Percentiles rank a stretch among this genome's conserved stretches.
Evolutionary conservation across 805 yeast species (phyloP).

Genomic region (Cyberlindnera xishuangbannaensis): DNA sequence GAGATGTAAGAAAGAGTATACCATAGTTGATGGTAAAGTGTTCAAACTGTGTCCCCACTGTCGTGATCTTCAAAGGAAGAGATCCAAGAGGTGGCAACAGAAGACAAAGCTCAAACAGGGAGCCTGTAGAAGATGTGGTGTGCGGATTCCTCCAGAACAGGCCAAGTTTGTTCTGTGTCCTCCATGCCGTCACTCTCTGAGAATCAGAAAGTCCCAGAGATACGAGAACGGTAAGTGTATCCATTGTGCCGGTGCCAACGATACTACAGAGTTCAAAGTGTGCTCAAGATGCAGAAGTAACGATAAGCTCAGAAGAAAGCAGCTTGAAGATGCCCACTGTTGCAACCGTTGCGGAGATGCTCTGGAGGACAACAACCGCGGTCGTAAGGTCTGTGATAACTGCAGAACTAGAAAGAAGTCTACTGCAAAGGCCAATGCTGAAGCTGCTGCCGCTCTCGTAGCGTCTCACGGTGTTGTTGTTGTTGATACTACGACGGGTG

Average conservation of each 20-base stretch:
- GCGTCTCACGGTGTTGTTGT: background rate
- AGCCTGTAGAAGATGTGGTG: constrained; percentile 62
- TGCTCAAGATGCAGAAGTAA: constrained; percentile 59
- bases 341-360: constrained; percentile 59
- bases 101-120: constrained; percentile 55
- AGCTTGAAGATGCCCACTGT: constrained; percentile 50
- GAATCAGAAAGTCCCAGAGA: constrained; percentile 51
- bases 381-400: constrained; percentile 47
- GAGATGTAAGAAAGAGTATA: constrained; percentile 55
- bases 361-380: constrained; percentile 39
- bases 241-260: constrained; percentile 59
- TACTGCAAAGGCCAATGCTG: constrained; percentile 8
- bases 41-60: constrained; percentile 61
- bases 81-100: constrained; percentile 61
- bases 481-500: background rate
- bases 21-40: constrained; percentile 34
- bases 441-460: constrained; percentile 8
- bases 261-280: constrained; percentile 48
- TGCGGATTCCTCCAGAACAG: constrained; percentile 44
- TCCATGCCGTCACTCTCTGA: constrained; percentile 47
- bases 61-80: constrained; percentile 54
- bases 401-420: constrained; percentile 53
- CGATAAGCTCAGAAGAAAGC: constrained; percentile 51
- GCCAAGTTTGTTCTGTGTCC: constrained; percentile 54
- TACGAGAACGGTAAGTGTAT: constrained; percentile 63